Base-by-base conservation (phyloP, 2,329 filamentous ascomycete genomes). In the Paecilomyces sp. region DNA sequence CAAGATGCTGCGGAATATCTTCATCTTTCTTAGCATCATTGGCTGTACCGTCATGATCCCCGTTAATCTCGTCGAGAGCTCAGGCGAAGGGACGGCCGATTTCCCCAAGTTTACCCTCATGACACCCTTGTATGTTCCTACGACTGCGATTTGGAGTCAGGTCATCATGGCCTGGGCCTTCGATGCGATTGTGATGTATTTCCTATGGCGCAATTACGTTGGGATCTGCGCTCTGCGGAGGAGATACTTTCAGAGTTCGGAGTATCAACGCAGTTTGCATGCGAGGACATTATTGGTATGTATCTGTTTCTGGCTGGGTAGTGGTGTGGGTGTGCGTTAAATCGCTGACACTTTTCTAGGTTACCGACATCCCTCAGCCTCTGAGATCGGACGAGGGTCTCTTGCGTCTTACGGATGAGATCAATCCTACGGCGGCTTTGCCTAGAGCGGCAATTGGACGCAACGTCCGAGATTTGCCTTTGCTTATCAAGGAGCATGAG, bases 1-100 rank as follows among this genome's bases (percentile, higher is more conserved):
- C 56, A 84, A 87, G 65, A 97, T 99, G 94, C 90, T 90, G 70
- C 87, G 94, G 61, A 94, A 96, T 72, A 90, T 97, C 64, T 96
- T 97, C 71, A 71, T 89, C 30, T 77, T 85, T 7, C 77, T 97
- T 58, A 83, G 87, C 30, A 64, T 96, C 6, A 74, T 95, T 33
- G 91, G 90, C 18, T 88, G 90, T 65, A 81, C 80, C 57, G 85
- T 97, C 61, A 81, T 97, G 64, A 86, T 97, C 47, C 94, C 94
- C 0, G 78, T 95, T 68, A 93, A 96, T 70, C 75, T 90, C 61
- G 77, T 78, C 7, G 77, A 83, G 59, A 83, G 80, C 57, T 72
- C 74, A 25, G 70, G 72, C 12, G 58, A 62, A 15, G 64, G 65
- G 8, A 63, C 60, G 24, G 59, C 68, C n/a, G 62, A 65, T 9